These are phyloP conservation scores for Melastoma malabathricum DNA, from an alignment of 345 rosid species.

Conservation along the genomic window DNA sequence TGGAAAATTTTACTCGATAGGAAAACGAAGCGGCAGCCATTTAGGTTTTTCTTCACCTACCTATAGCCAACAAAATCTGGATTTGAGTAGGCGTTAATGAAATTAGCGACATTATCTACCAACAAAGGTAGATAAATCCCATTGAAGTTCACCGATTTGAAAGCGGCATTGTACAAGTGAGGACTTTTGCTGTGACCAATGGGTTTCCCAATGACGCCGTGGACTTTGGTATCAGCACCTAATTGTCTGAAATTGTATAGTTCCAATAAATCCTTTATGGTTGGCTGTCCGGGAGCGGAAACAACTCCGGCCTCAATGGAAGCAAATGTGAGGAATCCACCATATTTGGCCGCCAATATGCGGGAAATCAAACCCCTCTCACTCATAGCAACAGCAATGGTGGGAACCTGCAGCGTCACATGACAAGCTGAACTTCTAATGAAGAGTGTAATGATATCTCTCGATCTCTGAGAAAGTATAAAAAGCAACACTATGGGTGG, in stretches of 20 bases:
- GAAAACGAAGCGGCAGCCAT: neutral
- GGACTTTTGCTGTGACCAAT: conserved; percentile 60
- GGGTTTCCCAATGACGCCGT: conserved; percentile 58
- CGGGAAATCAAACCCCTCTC: conserved; percentile 52
- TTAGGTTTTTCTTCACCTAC: conserved; percentile 13
- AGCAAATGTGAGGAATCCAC: conserved; percentile 54
- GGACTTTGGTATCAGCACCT: conserved; percentile 43
- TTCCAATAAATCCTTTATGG: conserved; percentile 32
- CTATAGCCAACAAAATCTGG: conserved; percentile 47
- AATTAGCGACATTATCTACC: conserved; percentile 39
- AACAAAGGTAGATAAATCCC: conserved; percentile 45
- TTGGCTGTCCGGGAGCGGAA: conserved; percentile 56
- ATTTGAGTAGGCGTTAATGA: conserved; percentile 27
- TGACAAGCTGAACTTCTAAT: neutral
- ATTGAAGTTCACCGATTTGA: conserved; percentile 32
- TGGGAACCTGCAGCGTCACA: conserved; percentile 30
- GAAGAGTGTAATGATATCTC: too few species aligned
- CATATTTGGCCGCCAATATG: conserved; percentile 41
- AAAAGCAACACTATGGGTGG: too few species aligned
- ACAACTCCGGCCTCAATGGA: conserved; percentile 28
- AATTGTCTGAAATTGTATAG: conserved; percentile 39
- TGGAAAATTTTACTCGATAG: neutral
- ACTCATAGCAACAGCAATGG: conserved; percentile 47
- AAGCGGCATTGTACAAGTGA: conserved; percentile 40
- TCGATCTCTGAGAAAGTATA: too few species aligned